A percentile compares a stretch with the other conserved stretches of the same genome.
phyloP scores from a whole-genome alignment of 441 rosid genomes.

The Pelargonium citronellum region DNA sequence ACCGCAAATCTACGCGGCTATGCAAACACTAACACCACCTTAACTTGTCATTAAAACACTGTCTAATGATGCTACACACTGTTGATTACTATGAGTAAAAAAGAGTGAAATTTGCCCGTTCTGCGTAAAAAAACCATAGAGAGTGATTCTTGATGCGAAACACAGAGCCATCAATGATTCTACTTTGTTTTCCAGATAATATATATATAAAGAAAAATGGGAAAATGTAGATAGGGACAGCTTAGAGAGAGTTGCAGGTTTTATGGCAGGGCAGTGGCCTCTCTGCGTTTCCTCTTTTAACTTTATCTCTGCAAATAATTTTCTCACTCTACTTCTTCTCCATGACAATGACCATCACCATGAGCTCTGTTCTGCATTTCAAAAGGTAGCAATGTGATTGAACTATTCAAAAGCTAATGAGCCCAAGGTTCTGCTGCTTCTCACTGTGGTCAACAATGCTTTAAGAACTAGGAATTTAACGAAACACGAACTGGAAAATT shows the following conservation, averaged over 20 bases:
- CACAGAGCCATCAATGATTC: not conserved
- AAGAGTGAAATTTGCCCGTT: no score
- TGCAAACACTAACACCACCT: no score
- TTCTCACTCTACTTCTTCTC: slow-evolving; percentile 22
- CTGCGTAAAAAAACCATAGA: slow-evolving; percentile 3
- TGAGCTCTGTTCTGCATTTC: slow-evolving; percentile 30
- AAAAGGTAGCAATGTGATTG: slow-evolving; percentile 68
- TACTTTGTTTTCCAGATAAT: not conserved
- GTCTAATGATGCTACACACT: no score
- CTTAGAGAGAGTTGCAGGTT: slow-evolving; percentile 37
- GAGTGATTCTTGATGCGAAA: slow-evolving; percentile 27
- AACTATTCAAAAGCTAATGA: slow-evolving; percentile 29
- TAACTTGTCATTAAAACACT: no score
- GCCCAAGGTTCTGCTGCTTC: not conserved
- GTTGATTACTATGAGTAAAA: no score
- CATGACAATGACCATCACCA: no score
- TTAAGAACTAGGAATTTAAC: slow-evolving; percentile 19
- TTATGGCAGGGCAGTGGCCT: slow-evolving; percentile 34
- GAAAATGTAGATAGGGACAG: slow-evolving; percentile 21
- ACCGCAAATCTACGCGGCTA: no score
- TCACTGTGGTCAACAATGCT: not conserved
- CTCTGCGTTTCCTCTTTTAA: slow-evolving; percentile 31
- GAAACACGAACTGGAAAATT: not conserved
- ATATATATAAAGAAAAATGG: not conserved
- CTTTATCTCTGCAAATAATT: slow-evolving; percentile 49